Evolutionary conservation across 208 protist genomes (phyloP).

Genomic region (Angomonas ambiguus): DNA sequence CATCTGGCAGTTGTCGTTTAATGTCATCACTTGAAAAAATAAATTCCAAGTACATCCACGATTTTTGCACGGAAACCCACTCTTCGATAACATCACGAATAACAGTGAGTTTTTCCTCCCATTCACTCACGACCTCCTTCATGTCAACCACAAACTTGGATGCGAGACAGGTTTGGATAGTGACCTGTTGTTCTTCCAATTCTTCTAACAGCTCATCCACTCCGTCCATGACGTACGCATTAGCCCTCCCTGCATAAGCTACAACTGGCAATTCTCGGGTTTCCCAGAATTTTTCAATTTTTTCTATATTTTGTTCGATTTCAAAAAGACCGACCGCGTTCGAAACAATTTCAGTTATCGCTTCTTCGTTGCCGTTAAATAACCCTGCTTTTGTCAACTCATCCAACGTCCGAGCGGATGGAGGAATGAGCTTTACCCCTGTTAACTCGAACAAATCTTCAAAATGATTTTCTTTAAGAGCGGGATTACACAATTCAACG

Average conservation of each 20-base stretch:
- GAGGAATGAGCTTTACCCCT: conserved; percentile 27
- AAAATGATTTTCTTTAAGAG: conserved; percentile 84
- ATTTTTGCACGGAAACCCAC: conserved; percentile 93
- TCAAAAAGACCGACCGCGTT: conserved; percentile 85
- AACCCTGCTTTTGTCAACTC: conserved; percentile 32
- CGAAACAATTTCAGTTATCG: conserved; percentile 78
- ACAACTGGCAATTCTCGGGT: conserved; percentile 49
- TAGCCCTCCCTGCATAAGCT: conserved; percentile 62
- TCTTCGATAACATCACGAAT: conserved; percentile 88
- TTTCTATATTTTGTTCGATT: conserved; percentile 76
- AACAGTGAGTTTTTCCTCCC: conserved; percentile 72
- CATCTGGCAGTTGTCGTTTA: conserved; percentile 89
- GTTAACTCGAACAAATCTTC: conserved; percentile 68
- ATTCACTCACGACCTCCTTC: conserved; percentile 59
- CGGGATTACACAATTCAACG: conserved; percentile 81
- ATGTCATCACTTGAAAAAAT: conserved; percentile 97
- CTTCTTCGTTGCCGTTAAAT: conserved; percentile 38
- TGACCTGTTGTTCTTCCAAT: conserved; percentile 87
- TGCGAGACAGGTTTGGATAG: conserved; percentile 79
- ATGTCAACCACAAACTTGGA: conserved; percentile 76
- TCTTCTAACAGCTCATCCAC: conserved; percentile 83
- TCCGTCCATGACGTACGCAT: conserved; percentile 82
- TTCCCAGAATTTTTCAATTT: conserved; percentile 83
- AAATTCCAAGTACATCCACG: conserved; percentile 97
- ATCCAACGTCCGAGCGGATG: conserved; percentile 42